A percentile compares a stretch with the other conserved stretches of the same genome.
Conservation (phyloP, 805 yeast species). For the Cyberlindnera veronae region DNA sequence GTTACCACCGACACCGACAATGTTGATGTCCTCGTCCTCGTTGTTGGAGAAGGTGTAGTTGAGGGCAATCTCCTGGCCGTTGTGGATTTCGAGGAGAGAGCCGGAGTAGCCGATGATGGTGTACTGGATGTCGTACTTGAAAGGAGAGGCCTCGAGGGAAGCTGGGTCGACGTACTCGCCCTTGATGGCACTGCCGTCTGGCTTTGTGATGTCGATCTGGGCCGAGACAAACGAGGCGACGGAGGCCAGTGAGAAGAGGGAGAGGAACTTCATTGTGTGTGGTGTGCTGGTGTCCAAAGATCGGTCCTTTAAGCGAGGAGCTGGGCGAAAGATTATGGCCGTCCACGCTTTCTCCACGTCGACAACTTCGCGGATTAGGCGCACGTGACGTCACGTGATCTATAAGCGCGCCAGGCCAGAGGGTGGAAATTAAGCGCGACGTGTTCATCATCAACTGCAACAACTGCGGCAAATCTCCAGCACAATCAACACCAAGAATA, state of each 20-base stretch:
- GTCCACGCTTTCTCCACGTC: conserved; percentile 5
- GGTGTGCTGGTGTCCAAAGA: neutral
- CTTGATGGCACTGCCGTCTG: conserved; percentile 10
- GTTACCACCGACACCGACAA: conserved; percentile 69
- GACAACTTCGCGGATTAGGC: too few relatives aligned
- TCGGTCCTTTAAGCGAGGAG: neutral
- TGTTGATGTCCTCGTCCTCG: conserved; percentile 46
- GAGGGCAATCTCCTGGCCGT: conserved; percentile 52
- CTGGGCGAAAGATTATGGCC: neutral
- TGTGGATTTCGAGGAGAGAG: conserved; percentile 37
- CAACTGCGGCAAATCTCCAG: neutral
- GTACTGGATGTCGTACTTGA: conserved; percentile 48
- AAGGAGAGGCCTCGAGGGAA: conserved; percentile 31
- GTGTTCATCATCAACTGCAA: neutral
- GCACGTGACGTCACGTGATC: too few relatives aligned
- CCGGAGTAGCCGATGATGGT: conserved; percentile 43
- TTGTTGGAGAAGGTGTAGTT: conserved; percentile 50
- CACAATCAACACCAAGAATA: neutral
- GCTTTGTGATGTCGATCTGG: conserved; percentile 17
- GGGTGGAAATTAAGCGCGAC: conserved; percentile 1
- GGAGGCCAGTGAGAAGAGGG: conserved; percentile 12
- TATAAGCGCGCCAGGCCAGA: too few relatives aligned
- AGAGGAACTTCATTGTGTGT: conserved; percentile 19
- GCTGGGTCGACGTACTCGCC: conserved; percentile 23
- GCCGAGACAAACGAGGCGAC: conserved; percentile 17